Evolutionary conservation across 495 filamentous ascomycete genomes (phyloP), one percentile per base, ranked within the genome.

Genomic region (Penicillium waksmanii): DNA sequence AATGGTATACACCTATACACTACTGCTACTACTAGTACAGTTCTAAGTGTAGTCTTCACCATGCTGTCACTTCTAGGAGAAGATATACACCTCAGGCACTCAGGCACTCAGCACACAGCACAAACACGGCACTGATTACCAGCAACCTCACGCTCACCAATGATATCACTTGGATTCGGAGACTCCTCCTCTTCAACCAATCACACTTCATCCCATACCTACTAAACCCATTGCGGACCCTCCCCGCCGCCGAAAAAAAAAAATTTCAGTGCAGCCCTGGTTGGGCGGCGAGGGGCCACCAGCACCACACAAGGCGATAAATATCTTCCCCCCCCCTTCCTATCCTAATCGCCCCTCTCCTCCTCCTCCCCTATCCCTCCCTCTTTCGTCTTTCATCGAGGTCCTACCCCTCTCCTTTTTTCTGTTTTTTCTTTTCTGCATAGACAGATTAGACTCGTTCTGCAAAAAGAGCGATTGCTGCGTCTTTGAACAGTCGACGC

Each of bases 311-410:
- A 72, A 13, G 62, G 62, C 54, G 75, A 78, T 77, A 78, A 78
- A 80, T 80, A 78, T 78, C 73, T 72, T 68, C 56, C 63, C 66
- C 71, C 71, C 68, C 73, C 71, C 66, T 66, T 69, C 61, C 48
- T 40, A 9, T 48, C 21, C 46, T 19, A 25, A 40, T 62, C 65
- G 62, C 61, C 60, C 61, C 58, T 66, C 61, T 13, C 60, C 60
- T 65, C 60, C 63, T 64, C 57, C 57, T 60, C 57, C 63, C 64
- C 17, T 38, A 66, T 68, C 65, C 65, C 67, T 61, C 63, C 61
- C 66, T 62, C 58, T 60, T 64, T 42, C 46, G 31, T 62, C 59
- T 69, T 70, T 51, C 63, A 68, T 66, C 73, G 79, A 81, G 79
- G 75, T 78, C 69, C 71, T 68, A 23, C 21, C 23, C 46, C 21